These are phyloP conservation scores for Dryadomyces sulphureus DNA, from an alignment of 2,329 filamentous ascomycete genomes.

Conservation along the genomic window DNA sequence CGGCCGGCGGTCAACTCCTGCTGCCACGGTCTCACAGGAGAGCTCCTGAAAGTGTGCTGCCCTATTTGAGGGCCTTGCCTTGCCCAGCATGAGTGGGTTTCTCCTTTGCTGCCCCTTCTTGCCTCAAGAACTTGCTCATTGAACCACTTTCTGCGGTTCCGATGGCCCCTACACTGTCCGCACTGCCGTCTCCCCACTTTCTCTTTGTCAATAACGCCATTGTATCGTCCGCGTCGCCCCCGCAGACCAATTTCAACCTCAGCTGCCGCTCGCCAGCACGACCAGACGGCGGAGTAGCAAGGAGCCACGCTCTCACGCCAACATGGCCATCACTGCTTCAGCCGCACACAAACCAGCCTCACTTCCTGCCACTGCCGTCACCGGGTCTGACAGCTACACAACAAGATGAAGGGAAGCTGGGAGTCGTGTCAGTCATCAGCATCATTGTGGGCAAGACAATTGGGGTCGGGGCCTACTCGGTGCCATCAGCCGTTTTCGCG, in stretches of 20 bases:
- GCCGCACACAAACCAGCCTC: constrained; percentile 5
- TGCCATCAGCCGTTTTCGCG: constrained; percentile 39
- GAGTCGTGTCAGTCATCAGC: constrained; percentile 21
- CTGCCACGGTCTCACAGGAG: no score
- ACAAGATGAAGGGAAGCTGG: constrained; percentile 17
- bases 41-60: no score
- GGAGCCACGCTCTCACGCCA: constrained; percentile 8
- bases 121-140: constrained; percentile 1
- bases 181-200: background rate
- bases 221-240: constrained; percentile 15
- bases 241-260: constrained; percentile 16
- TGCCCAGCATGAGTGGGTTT: background rate
- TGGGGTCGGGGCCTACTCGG: constrained; percentile 35
- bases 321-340: constrained; percentile 3
- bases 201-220: constrained; percentile 13
- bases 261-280: constrained; percentile 19
- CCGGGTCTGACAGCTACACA: constrained; percentile 6
- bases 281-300: no score
- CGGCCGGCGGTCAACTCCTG: no score
- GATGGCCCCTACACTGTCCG: background rate
- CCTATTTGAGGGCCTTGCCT: no score
- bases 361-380: constrained; percentile 12
- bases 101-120: constrained; percentile 11
- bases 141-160: no score
- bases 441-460: constrained; percentile 24